Conservation (phyloP, 352 stramenopile genomes). For the Blastocystis sp. region DNA sequence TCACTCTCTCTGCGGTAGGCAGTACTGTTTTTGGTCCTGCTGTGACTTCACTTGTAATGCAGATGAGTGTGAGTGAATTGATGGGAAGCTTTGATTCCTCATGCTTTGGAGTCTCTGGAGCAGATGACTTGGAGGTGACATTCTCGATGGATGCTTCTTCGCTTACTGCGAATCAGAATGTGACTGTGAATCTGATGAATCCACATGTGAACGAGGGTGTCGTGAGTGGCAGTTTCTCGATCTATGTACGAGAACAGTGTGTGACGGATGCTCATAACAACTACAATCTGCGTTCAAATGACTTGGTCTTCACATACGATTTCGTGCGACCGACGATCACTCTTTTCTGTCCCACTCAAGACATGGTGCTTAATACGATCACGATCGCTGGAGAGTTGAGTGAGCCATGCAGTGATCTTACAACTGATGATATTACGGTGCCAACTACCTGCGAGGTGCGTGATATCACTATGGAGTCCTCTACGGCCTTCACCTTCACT, state of each 20-base stretch:
- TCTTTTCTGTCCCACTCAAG: neutral
- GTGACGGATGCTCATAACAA: neutral
- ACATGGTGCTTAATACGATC: neutral
- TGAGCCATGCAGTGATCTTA: neutral
- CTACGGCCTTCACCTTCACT: neutral
- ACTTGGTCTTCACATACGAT: neutral
- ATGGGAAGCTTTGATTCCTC: neutral
- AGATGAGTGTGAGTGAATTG: neutral
- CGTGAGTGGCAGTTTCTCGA: neutral
- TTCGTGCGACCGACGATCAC: neutral
- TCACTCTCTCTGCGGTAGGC: neutral
- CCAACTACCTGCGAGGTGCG: neutral
- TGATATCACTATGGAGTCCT: neutral
- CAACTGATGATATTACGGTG: neutral
- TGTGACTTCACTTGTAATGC: neutral
- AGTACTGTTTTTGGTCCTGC: neutral
- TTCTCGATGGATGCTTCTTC: neutral
- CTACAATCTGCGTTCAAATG: slow-evolving; percentile 29
- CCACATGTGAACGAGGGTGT: neutral
- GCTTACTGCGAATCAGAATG: neutral
- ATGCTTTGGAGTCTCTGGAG: neutral
- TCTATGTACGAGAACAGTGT: slow-evolving; percentile 22
- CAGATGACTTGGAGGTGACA: neutral
- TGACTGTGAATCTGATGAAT: neutral
- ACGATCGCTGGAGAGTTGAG: neutral